Evolutionary conservation across 73 alveolate genomes (phyloP), one percentile per base, ranked within the genome.

Genomic region (Paramecium pentaurelia): DNA sequence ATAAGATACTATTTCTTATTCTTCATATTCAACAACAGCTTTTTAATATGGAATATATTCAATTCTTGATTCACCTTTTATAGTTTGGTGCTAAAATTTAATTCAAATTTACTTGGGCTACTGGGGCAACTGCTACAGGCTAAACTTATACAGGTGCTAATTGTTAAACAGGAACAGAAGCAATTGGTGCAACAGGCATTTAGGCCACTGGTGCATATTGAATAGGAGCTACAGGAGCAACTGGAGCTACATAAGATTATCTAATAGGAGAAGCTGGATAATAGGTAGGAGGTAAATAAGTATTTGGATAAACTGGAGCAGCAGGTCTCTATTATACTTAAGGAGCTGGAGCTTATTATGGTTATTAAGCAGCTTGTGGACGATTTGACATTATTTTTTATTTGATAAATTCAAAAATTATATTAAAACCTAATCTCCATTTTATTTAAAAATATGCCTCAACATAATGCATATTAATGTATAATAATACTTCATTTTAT

Each of bases 11-110:
- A 77, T 54, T 71, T 89, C 85, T 34, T 71, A 77, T 37, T 77
- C 94, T 49, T 89, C 94, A 44, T 89, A 89, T 71, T 89, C 94
- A 5, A 89, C 59, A 11, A 89, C 94, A 25, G 94, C 71, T 47
- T 89, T 89, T 54, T 89, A 32, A 42, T 89, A 89, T 27, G 94
- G 94, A 44, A 89, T 54, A 49, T 89, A 89, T 71, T 89, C 94
- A 14, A 89, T 89, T 89, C 94, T 89, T 14, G 94, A 89, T 71
- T 89, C 94, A n/a, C 94, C 94, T 83, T 71, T 89, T 77, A 89
- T 80, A 7, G 91, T 40, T 44, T 80, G 64, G 32, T 73, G 60
- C 58, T 73, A 37, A 22, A 40, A 73, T 30, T 73, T 14, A 30
- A 73, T 20, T 37, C 58, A 36, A 32, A 30, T 36, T 73, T 73